A percentile compares a stretch with the other conserved stretches of the same genome.
These are phyloP conservation scores for Elongisporangium prolatum DNA, from an alignment of 352 stramenopile species.

Conservation along the genomic window DNA sequence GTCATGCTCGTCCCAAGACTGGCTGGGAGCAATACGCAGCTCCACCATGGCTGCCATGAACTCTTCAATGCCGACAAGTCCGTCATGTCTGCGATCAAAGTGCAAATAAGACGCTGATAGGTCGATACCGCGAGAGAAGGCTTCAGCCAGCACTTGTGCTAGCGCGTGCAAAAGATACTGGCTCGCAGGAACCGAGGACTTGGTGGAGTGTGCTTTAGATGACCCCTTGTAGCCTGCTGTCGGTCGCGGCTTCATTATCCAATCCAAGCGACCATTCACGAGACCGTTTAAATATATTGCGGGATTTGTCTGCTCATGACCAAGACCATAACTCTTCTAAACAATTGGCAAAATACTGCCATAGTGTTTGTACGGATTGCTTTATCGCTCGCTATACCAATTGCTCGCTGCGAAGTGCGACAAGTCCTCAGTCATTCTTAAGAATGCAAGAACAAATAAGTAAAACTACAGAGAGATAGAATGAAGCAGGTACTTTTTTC, in stretches of 20 bases:
- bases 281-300: neutral
- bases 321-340: neutral
- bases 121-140: slow-evolving; percentile 38
- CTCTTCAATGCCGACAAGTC: slow-evolving; percentile 41
- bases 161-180: slow-evolving; percentile 32
- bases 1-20: slow-evolving; percentile 34
- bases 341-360: neutral
- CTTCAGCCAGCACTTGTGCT: slow-evolving; percentile 39
- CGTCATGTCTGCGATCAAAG: slow-evolving; percentile 43
- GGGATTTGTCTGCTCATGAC: neutral
- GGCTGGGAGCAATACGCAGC: slow-evolving; percentile 16
- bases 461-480: slow-evolving; percentile 12
- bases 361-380: no score
- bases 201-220: neutral
- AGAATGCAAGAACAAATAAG: slow-evolving; percentile 17
- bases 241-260: neutral
- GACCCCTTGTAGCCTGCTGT: neutral
- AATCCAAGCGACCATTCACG: neutral
- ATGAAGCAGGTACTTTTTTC: slow-evolving; percentile 7
- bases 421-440: slow-evolving; percentile 10
- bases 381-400: no score
- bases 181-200: neutral
- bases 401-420: neutral
- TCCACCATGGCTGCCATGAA: slow-evolving; percentile 49
- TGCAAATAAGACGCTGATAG: slow-evolving; percentile 49